Base-by-base conservation (phyloP, 164 flowering plant species). In the Houttuynia cordata region DNA sequence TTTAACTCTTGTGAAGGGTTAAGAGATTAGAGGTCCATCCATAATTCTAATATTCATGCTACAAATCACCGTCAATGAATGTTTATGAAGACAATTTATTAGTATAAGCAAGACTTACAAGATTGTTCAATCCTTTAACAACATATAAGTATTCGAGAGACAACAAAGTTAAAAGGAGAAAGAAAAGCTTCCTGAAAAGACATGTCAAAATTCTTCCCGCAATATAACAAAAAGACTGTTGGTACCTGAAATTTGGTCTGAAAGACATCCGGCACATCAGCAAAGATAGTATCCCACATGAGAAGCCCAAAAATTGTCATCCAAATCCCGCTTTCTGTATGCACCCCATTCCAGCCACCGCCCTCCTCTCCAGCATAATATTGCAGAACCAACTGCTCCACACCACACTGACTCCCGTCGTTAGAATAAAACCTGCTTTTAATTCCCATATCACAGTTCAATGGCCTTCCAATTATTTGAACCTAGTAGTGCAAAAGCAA, bases 301-400 rank as follows among this genome's bases (percentile, higher is more conserved):
- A 92, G 87, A 67, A 89, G 88, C 50, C 88, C 88, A 76, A 89
- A 92, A 52, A 89, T 81, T 54, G 94, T 87, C 75, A 85, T 76
- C 98, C 98, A 92, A 77, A 92, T 87, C 60, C 94, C 96, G 78
- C 83, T 84, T 64, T 92, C 97, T 12, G 97, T 67, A 68, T 88
- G 98, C 62, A 87, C 83, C 61, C 95, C 95, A 49, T 83, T 80
- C 98, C 98, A 92, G 49, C 82, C 85, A 60, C 95, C 98, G 42
- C 87, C 96, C 71, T 81, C 96, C 55, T 81, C 96, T 54, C 80
- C 77, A 51, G 86, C 86, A 80, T 92, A 89, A 72, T 85, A 84
- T 67, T 87, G 84, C 63, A 92, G 69, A 62, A 91, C 98, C 67
- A 92, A 89, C 71, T 89, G 75, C 74, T 92, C 98, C 18, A 87